Evolutionary conservation across 345 rosid genomes (phyloP).

Genomic region (Citrus sp.): DNA sequence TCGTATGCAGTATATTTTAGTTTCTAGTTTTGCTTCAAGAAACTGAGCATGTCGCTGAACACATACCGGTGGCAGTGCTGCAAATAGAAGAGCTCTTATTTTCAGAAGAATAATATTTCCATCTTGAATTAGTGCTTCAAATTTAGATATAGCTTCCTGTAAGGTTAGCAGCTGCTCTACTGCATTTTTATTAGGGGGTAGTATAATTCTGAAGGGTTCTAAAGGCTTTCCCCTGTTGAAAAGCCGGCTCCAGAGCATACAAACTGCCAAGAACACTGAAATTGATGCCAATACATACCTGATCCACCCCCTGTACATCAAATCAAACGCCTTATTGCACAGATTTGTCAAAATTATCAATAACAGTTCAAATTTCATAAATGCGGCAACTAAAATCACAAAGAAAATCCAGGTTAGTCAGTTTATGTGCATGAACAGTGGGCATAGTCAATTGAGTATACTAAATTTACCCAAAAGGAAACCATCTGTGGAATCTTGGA

Average conservation of each 20-base stretch:
- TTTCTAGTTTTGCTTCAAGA: neutral
- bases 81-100: constrained; percentile 82
- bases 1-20: neutral
- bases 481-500: neutral
- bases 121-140: constrained; percentile 70
- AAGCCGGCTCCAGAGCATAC: constrained; percentile 66
- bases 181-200: constrained; percentile 77
- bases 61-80: constrained; percentile 74
- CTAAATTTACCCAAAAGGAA: too few species aligned
- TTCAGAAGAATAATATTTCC: constrained; percentile 79
- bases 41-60: neutral
- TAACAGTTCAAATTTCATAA: constrained; percentile 7
- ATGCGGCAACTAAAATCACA: neutral
- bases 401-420: constrained; percentile 1
- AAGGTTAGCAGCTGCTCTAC: constrained; percentile 81
- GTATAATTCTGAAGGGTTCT: constrained; percentile 55
- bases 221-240: constrained; percentile 48
- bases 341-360: neutral
- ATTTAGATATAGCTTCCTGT: constrained; percentile 70
- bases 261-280: constrained; percentile 43
- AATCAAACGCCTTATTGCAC: constrained; percentile 14
- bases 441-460: neutral
- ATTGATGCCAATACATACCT: constrained; percentile 52
- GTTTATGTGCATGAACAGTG: neutral
- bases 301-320: constrained; percentile 68